Evolutionary conservation across 1,284 basidiomycete species (phyloP).

Genomic region (Ustilago crameri): DNA sequence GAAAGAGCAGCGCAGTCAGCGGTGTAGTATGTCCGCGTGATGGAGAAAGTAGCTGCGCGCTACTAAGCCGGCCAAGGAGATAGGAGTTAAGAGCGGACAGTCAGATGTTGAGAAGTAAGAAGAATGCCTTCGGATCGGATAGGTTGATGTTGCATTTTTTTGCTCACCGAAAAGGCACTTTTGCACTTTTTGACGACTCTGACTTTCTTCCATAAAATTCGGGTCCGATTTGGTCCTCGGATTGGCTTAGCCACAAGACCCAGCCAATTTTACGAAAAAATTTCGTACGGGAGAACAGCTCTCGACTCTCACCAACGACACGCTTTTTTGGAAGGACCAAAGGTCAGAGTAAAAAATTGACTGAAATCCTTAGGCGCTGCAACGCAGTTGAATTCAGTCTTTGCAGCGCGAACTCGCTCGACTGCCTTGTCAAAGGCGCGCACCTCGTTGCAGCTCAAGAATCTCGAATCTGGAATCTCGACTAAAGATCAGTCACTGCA

Average conservation of each 20-base stretch:
- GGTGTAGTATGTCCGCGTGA: background rate
- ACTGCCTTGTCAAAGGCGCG: background rate
- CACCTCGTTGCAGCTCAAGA: background rate
- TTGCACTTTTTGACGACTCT: constrained; percentile 24
- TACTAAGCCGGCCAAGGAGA: background rate
- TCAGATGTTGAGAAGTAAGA: background rate
- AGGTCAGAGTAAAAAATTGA: constrained; percentile 19
- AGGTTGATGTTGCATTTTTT: constrained; percentile 24
- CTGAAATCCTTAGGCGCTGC: background rate
- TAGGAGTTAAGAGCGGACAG: no score
- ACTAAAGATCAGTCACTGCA: background rate
- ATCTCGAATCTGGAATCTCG: constrained; percentile 7
- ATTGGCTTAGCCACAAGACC: constrained; percentile 10
- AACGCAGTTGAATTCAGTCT: background rate
- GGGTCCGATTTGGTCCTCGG: constrained; percentile 10
- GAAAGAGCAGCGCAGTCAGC: background rate
- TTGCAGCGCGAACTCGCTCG: background rate
- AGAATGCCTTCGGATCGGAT: background rate
- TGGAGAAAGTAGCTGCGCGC: background rate
- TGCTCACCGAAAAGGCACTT: constrained; percentile 9
- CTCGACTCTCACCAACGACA: constrained; percentile 3
- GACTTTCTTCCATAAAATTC: constrained; percentile 6
- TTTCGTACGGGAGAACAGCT: constrained; percentile 27
- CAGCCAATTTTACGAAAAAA: background rate
- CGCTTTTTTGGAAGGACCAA: constrained; percentile 4